phyloP scores from a whole-genome alignment of 495 filamentous ascomycete genomes.

The Penicillium cosmopolitanum region DNA sequence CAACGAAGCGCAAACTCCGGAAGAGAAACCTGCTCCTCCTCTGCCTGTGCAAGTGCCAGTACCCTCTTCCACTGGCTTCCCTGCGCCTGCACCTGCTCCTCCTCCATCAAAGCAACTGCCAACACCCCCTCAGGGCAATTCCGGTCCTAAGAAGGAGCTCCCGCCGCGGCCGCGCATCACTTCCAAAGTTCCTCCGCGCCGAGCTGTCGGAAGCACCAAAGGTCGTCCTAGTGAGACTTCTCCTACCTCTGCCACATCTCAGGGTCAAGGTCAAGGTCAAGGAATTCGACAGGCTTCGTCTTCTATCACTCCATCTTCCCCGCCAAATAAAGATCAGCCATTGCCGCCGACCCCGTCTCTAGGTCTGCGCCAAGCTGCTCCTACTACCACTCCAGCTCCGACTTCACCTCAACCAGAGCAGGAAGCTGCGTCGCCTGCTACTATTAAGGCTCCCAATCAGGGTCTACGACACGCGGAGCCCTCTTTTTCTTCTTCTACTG shows the following conservation, averaged over 20 bases:
- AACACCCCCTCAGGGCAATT: constrained; percentile 16
- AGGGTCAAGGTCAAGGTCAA: not conserved
- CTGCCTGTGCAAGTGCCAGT: too few relatives aligned
- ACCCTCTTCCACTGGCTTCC: constrained; percentile 12
- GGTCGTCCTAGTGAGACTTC: not conserved
- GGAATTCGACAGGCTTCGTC: constrained; percentile 14
- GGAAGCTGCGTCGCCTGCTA: not conserved
- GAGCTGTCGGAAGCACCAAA: constrained; percentile 13
- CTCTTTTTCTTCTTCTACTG: not conserved
- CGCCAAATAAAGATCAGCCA: not conserved
- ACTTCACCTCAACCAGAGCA: not conserved
- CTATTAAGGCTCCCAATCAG: not conserved
- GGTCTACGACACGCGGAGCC: not conserved
- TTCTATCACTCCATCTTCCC: not conserved
- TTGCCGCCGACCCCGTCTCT: constrained; percentile 1
- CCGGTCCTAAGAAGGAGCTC: constrained; percentile 18
- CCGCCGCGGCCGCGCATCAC: constrained; percentile 16
- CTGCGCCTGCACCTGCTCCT: constrained; percentile 16
- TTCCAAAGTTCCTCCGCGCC: constrained; percentile 18
- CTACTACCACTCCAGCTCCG: not conserved
- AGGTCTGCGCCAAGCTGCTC: constrained; percentile 1
- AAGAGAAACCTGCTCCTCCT: constrained; percentile 4
- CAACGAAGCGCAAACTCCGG: constrained; percentile 14
- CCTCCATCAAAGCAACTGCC: constrained; percentile 42
- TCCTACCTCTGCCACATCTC: not conserved